A percentile compares a stretch with the other conserved stretches of the same genome.
Conservation (phyloP, 2,329 filamentous ascomycete genomes). For the Sclerotinia spermophila region DNA sequence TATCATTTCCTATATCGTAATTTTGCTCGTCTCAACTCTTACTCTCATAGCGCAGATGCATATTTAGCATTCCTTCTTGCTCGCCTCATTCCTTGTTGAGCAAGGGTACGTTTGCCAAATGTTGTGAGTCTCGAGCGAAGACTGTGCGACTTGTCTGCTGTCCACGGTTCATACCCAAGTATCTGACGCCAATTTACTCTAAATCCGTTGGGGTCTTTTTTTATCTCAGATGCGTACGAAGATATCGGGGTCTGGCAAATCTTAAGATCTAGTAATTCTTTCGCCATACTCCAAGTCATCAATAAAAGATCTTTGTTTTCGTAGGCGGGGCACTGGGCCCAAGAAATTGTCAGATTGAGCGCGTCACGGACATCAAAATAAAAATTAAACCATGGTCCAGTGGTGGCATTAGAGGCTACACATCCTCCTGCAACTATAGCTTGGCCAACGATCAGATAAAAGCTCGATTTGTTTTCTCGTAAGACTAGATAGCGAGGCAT, state of each 20-base stretch:
- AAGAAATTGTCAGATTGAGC: background rate
- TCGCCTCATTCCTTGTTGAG: background rate
- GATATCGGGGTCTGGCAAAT: background rate
- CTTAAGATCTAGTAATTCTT: background rate
- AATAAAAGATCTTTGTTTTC: background rate
- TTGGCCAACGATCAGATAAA: background rate
- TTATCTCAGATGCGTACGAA: background rate
- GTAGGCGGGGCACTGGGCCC: background rate
- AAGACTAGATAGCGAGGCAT: background rate
- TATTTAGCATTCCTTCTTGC: background rate
- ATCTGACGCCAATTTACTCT: background rate
- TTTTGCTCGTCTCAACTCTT: no score
- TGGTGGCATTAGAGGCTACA: background rate
- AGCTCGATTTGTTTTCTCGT: background rate
- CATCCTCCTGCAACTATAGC: background rate
- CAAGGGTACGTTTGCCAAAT: accelerated
- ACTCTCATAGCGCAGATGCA: background rate
- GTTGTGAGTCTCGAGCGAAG: background rate
- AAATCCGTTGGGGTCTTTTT: background rate
- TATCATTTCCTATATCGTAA: no score
- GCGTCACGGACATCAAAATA: background rate
- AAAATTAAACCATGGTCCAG: background rate
- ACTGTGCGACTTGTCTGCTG: background rate
- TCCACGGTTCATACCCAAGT: background rate
- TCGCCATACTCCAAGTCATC: background rate